Conservation (phyloP, 1,284 basidiomycete species). For the Gomphus sp. region DNA sequence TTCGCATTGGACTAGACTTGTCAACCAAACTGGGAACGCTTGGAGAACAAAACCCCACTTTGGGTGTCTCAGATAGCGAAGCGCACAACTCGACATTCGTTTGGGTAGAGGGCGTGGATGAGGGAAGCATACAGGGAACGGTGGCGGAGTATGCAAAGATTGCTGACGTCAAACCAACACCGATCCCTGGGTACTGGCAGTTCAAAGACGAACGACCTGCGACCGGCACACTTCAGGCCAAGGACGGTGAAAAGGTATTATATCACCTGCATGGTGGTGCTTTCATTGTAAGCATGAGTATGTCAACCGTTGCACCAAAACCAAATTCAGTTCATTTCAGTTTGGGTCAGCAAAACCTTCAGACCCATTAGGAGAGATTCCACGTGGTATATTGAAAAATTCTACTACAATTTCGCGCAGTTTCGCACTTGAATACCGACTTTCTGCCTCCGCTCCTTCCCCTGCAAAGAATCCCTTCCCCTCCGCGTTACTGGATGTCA, state of each 20-base stretch:
- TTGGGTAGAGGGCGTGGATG: slow-evolving; percentile 39
- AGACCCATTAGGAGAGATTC: slow-evolving; percentile 19
- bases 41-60: slow-evolving; percentile 8
- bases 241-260: slow-evolving; percentile 41
- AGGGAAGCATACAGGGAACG: slow-evolving; percentile 37
- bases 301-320: neutral
- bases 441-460: slow-evolving; percentile 18
- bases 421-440: slow-evolving; percentile 31
- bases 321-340: slow-evolving; percentile 15
- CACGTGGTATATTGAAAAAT: slow-evolving; percentile 22
- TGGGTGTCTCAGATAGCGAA: slow-evolving; percentile 19
- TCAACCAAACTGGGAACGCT: no score
- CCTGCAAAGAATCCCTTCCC: slow-evolving; percentile 31
- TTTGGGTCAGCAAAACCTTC: slow-evolving; percentile 15
- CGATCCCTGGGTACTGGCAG: slow-evolving; percentile 51
- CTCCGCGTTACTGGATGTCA: slow-evolving; percentile 36
- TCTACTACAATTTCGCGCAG: slow-evolving; percentile 28
- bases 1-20: no score
- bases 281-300: neutral
- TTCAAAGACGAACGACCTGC: slow-evolving; percentile 30
- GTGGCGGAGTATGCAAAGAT: slow-evolving; percentile 33
- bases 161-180: slow-evolving; percentile 30
- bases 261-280: slow-evolving; percentile 44
- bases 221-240: slow-evolving; percentile 24
- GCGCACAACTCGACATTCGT: slow-evolving; percentile 31